Base-by-base conservation (phyloP, 805 yeast genomes). In the Schwanniomyces yamadae region DNA sequence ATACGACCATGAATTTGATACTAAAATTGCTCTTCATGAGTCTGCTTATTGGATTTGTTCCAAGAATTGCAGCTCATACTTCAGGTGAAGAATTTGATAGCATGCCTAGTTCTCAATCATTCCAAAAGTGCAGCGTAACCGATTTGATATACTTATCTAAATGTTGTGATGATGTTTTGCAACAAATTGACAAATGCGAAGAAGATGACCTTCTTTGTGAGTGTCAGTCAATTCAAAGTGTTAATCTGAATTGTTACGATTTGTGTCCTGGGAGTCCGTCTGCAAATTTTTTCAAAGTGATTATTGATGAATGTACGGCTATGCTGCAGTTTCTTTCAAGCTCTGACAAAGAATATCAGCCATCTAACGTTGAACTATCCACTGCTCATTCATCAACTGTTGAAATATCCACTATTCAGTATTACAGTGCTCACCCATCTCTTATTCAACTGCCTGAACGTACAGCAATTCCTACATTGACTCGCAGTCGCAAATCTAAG, bases 191-290 rank as follows among this genome's bases (percentile, higher is more conserved):
- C 44, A 72, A 63, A 37, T 75, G 80, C 47, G 69, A 71, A 44
- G 69, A 78, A 4, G 71, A 71, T 46, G 80, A 75, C 53, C 55
- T 72, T 43, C 78, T 77, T 1, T 75, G 80, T 52, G 78, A 73
- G 42, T 75, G 80, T 43, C 73, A 79, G 52, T 78, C 80, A 7
- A 57, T 75, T 23, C 79, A 75, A 50, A 64, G 69, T 34, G 63
- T 75, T 56, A 59, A 64, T 24, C 56, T 56, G 31, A 63, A 61
- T 25, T 74, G 80, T 47, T 71, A 68, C 49, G 67, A 65, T 12
- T 54, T 75, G 41, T 75, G 79, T 48, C 75, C 75, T 15, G 69
- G 69, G 20, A 67, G 69, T 37, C 71, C 75, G 1, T 62, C 73
- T 13, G 70, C 71, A 13, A 69, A 68, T 44, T 71, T 72, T 42